Evolutionary conservation across 495 filamentous ascomycete genomes (phyloP), one percentile per base, ranked within the genome.

Genomic region (Recurvomyces mirabilis): DNA sequence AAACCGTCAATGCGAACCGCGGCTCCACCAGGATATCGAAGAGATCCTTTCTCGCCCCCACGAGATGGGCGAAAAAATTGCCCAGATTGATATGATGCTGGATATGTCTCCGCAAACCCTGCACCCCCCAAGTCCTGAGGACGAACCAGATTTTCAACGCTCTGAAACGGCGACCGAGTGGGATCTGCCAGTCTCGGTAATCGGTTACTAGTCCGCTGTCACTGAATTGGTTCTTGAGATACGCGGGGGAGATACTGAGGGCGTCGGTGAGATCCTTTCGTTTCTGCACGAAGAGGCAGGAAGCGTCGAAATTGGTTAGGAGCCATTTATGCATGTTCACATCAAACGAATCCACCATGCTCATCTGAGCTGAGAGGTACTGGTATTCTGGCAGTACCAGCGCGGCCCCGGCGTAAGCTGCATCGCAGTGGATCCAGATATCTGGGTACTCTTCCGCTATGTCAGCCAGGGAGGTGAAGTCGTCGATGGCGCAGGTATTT

Each of bases 291-390:
- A 72, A 95, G 15, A 94, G 69, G 47, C 80, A 80, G 47, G 81
- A 86, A 34, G 85, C 86, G 64, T 98, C 91, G 56, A 98, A 95
- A 64, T 93, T 94, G 31, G 85, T 85, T 12, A 95, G 73, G 28
- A 95, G 70, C 88, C 91, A 95, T 68, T 98, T 98, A 68, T 95
- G 91, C 82, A 95, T 82, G 64, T 96, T 98, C 67, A 84, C 77
- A 58, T 94, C 75, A 68, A 91, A 94, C 56, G 79, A 86, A 63
- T 94, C 87, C 46, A 94, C 86, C 1, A 66, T 59, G 9, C 60
- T 62, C 37, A 93, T 75, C 5, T 72, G 64, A 31, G 68, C 57
- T 0, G 81, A 68, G 40, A 86, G 71, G 55, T 84, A 68, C 50
- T 84, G 79, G 58, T 81, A 86, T 55, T 93, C 86, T 14, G 85